Conservation (phyloP, 1,284 basidiomycete genomes). For the Moniliella sp. region DNA sequence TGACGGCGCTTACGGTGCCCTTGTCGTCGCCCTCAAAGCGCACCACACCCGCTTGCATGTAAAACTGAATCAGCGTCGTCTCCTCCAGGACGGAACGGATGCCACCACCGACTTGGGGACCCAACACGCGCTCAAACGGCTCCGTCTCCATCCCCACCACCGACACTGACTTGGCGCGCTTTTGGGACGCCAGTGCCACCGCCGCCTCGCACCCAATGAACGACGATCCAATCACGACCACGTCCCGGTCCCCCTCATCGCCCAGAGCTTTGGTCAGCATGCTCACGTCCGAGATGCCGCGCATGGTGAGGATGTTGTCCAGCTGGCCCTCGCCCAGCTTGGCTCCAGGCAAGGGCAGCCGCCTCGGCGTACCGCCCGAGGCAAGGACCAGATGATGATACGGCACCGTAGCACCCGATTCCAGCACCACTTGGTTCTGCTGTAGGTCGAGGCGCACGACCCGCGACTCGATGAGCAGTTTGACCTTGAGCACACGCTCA, state of each 20-base stretch:
- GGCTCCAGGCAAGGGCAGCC: constrained; percentile 56
- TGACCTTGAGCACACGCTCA: constrained; percentile 57
- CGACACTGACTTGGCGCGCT: constrained; percentile 49
- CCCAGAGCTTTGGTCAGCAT: constrained; percentile 49
- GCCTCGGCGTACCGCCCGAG: constrained; percentile 37
- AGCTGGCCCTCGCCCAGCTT: no score
- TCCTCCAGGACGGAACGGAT: constrained; percentile 48
- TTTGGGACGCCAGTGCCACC: constrained; percentile 43
- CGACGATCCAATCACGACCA: constrained; percentile 67
- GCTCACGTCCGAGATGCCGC: constrained; percentile 52
- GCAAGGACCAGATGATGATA: constrained; percentile 36
- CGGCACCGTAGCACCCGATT: constrained; percentile 21
- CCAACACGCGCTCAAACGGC: constrained; percentile 62
- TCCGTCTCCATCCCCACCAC: constrained; percentile 66
- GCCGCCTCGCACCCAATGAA: constrained; percentile 89
- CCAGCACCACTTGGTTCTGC: constrained; percentile 29
- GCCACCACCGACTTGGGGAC: constrained; percentile 56
- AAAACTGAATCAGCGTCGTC: constrained; percentile 56
- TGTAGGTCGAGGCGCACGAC: constrained; percentile 14
- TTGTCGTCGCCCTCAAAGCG: constrained; percentile 42
- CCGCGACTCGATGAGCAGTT: constrained; percentile 45
- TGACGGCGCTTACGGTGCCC: constrained; percentile 38
- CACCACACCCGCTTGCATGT: constrained; percentile 53
- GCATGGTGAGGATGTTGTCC: constrained; percentile 56
- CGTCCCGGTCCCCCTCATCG: constrained; percentile 39